phyloP scores from a whole-genome alignment of 768 basidiomycete species.

The Chiua virens region DNA sequence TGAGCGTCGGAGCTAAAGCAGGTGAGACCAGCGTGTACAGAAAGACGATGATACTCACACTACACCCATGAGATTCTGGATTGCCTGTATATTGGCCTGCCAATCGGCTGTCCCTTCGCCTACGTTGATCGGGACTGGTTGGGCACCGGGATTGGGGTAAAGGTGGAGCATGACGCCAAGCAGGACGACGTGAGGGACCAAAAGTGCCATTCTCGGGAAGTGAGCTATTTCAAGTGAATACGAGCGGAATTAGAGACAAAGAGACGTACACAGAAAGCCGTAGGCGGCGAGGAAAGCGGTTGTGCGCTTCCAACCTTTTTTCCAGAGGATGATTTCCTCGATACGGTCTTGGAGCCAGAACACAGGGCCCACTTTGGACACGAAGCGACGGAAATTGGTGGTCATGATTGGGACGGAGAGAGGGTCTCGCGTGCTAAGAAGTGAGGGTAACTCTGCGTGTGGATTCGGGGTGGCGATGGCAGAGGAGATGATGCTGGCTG shows the following conservation, averaged over 20 bases:
- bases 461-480: constrained; percentile 26
- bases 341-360: constrained; percentile 90
- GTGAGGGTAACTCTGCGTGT: constrained; percentile 3
- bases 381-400: constrained; percentile 65
- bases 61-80: constrained; percentile 89
- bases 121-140: constrained; percentile 37
- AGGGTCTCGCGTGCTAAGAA: constrained; percentile 63
- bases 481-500: constrained; percentile 10
- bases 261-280: constrained; percentile 71
- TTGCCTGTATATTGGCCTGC: constrained; percentile 85
- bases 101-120: constrained; percentile 74
- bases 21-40: neutral
- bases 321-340: constrained; percentile 86
- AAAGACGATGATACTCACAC: constrained; percentile 47
- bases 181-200: constrained; percentile 64
- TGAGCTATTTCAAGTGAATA: constrained; percentile 49
- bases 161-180: constrained; percentile 66
- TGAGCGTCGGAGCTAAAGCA: constrained; percentile 57
- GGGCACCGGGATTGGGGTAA: constrained; percentile 45
- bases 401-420: constrained; percentile 78
- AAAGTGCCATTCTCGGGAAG: constrained; percentile 68
- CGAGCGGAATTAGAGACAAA: neutral
- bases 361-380: constrained; percentile 70
- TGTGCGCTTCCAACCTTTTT: constrained; percentile 70
- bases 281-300: constrained; percentile 74